Evolutionary conservation across 139 green algal species (phyloP), one percentile per base, ranked within the genome.

Genomic region (Picochlorum sp.): DNA sequence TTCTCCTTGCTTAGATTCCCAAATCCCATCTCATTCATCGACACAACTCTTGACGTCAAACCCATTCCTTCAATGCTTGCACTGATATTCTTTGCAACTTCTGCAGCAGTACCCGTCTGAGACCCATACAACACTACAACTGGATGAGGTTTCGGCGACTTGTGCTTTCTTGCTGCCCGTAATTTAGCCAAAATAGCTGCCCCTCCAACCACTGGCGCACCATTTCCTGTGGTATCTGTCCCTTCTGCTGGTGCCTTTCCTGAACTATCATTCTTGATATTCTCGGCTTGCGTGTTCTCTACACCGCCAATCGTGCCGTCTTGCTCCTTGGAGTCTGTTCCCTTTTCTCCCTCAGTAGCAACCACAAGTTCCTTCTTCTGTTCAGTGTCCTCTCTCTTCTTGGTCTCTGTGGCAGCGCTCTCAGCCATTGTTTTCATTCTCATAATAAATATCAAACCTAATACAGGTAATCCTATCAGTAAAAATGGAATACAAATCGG

Each of bases 1-100:
- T 72, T 74, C 10, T 55, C 63, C 11, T 79, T 15, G 0, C 62
- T 72, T 2, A 93, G 30, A 49, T 77, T 77, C 1, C 75, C 75
- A 26, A 86, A 81, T 5, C 87, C 81, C 26, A 92, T 74, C 71
- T 95, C 85, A 66, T 95, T 88, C 45, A 92, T 72, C 0, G 78
- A 84, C 45, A 83, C 51, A 20, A 81, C 74, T 60, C 81, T 69
- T 13, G 45, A 38, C 8, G n/a, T 70, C 26, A 70, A n/a, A 14
- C 62, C 52, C 28, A 20, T 30, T 15, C 21, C 37, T 23, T 66
- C 15, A 2, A 82, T 85, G 64, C 95, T 87, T 14, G 86, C 90
- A 20, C 83, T 77, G 30, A 97, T 79, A 62, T 77, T 85, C 38
- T 84, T 80, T 6, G 91, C 93, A 61, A 98, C 96, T 76, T 98